phyloP scores from a whole-genome alignment of 805 yeast species.

The Candida endomychidarum region DNA sequence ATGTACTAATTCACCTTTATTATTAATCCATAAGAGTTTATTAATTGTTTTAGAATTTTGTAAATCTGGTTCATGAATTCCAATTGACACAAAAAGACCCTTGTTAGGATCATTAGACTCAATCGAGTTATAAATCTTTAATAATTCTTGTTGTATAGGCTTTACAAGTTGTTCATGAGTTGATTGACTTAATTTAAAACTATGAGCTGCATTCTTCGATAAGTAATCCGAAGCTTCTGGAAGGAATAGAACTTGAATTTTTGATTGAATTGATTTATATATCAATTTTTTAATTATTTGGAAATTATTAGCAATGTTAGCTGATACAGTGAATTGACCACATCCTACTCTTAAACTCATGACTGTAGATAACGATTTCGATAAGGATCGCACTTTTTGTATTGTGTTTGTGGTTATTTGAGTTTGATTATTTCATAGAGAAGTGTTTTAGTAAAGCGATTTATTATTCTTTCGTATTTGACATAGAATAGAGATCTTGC shows the following conservation, averaged over 20 bases:
- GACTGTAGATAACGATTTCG: slow-evolving; percentile 1
- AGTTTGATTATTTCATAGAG: no score
- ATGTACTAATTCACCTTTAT: slow-evolving; percentile 62
- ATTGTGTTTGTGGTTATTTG: no score
- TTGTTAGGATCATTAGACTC: slow-evolving; percentile 27
- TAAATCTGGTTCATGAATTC: slow-evolving; percentile 79
- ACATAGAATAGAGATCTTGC: no score
- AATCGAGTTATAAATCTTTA: slow-evolving; percentile 24
- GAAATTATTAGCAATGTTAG: slow-evolving; percentile 60
- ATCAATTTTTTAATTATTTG: slow-evolving; percentile 58
- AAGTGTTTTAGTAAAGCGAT: no score
- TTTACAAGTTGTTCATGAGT: slow-evolving; percentile 39
- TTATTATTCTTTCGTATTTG: no score
- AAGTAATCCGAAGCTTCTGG: slow-evolving; percentile 95
- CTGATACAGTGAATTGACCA: slow-evolving; percentile 81
- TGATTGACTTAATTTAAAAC: slow-evolving; percentile 53
- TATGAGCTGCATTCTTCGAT: slow-evolving; percentile 66
- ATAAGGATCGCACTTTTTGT: slow-evolving; percentile 6
- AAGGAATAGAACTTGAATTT: slow-evolving; percentile 71
- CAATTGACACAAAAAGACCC: slow-evolving; percentile 70
- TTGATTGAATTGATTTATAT: slow-evolving; percentile 55
- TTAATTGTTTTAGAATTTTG: slow-evolving; percentile 50
- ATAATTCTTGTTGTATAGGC: slow-evolving; percentile 49
- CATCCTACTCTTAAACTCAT: slow-evolving; percentile 13
- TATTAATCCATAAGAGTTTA: slow-evolving; percentile 67